Conservation (phyloP, 2,329 filamentous ascomycete genomes). For the Colletotrichum australisinense region DNA sequence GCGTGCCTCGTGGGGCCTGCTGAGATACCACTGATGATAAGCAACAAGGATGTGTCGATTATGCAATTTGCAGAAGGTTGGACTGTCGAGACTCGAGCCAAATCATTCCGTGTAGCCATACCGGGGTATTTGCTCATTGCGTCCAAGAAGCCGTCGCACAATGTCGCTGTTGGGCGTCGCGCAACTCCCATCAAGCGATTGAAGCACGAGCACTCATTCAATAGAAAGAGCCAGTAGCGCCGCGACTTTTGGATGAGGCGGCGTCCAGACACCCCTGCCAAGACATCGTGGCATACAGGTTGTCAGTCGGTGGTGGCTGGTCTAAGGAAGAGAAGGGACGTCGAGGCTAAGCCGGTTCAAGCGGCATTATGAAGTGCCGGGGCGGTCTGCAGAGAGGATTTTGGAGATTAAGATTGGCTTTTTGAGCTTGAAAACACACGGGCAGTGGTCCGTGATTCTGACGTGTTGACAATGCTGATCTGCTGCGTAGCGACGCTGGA, state of each 20-base stretch:
- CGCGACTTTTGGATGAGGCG: not conserved
- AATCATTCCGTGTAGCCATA: not conserved
- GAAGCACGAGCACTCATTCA: not conserved
- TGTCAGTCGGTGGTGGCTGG: not conserved
- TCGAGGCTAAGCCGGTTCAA: slow-evolving; percentile 25
- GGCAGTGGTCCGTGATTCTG: slow-evolving; percentile 26
- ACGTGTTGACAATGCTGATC: slow-evolving; percentile 34
- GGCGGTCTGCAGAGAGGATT: slow-evolving; percentile 8
- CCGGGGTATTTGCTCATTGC: slow-evolving; percentile 6
- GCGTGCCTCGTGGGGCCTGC: slow-evolving; percentile 15
- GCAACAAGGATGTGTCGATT: slow-evolving; percentile 13
- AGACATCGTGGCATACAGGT: not conserved
- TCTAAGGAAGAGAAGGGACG: not conserved
- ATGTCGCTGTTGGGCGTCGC: not conserved
- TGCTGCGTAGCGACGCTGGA: slow-evolving; percentile 19
- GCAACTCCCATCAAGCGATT: not conserved
- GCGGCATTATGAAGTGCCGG: slow-evolving; percentile 25
- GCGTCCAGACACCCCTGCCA: not conserved
- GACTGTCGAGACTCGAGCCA: slow-evolving; percentile 3
- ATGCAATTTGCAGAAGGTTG: not conserved
- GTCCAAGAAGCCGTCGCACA: not conserved
- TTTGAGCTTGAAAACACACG: slow-evolving; percentile 31
- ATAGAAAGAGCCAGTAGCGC: not conserved
- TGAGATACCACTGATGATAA: slow-evolving; percentile 16
- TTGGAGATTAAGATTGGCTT: slow-evolving; percentile 33